Base-by-base conservation (phyloP, 192 early-diverging fungal species). In the Phycomyces blakesleeanus region DNA sequence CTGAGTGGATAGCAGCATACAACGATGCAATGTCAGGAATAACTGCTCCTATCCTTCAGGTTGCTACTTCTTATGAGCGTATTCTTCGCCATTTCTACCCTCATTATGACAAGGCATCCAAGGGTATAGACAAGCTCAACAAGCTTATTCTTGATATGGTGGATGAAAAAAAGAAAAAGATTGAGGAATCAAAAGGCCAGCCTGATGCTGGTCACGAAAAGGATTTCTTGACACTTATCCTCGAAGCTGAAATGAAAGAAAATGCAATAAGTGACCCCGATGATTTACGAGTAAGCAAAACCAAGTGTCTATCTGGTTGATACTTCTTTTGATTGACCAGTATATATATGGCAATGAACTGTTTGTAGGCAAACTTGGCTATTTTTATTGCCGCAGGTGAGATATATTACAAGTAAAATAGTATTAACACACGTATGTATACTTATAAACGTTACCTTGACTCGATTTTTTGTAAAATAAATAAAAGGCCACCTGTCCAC, bases 301-400 rank as follows among this genome's bases (percentile, higher is more conserved):
- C n/a, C n/a, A n/a, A n/a, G 75, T 69, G 6, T 71, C 70, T 20
- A 64, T 82, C 16, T 78, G 78, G 67, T 80, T 70, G 67, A 61
- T 37, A 14, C 55, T 20, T 27, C 4, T 14, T 25, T n/a, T n/a
- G n/a, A n/a, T n/a, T n/a, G n/a, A n/a, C n/a, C n/a, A n/a, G n/a
- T n/a, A n/a, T n/a, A n/a, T n/a, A n/a, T n/a, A n/a, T n/a, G n/a
- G n/a, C n/a, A n/a, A n/a, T n/a, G 8, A 5, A 16, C 12, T 47
- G n/a, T n/a, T 29, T 21, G n/a, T 14, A 52, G 41, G 8, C 12
- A 29, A 18, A 22, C 20, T 34, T 18, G 16, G 34, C 40, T 16
- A 39, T 24, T 34, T 41, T 18, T 12, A 0, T 24, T 8, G 11
- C 24, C 1, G 6, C 0, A 15, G 53, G 59, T 34, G 7, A 34